Evolutionary conservation across 2,329 filamentous ascomycete genomes (phyloP).

Genomic region (Cytospora mali): DNA sequence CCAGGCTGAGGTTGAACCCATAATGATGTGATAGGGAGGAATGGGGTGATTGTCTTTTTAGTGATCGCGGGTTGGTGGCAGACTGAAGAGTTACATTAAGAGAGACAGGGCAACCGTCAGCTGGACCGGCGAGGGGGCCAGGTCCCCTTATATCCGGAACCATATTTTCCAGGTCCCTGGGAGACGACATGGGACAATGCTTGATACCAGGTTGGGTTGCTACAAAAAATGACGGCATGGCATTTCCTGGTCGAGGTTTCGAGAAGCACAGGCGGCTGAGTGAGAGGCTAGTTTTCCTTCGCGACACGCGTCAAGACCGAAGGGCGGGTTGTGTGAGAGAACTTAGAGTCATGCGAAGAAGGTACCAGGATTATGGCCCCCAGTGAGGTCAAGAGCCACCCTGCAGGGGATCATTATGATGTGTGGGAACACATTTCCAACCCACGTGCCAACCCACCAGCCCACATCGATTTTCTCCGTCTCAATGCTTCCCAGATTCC

Average conservation of each 20-base stretch:
- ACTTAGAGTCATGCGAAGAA: not conserved
- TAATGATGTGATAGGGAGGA: not conserved
- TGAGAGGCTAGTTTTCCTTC: not conserved
- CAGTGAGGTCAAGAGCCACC: no score
- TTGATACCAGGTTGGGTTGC: not conserved
- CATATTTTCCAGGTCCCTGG: not conserved
- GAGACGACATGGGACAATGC: not conserved
- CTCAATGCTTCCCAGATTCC: not conserved
- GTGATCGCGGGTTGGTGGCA: no score
- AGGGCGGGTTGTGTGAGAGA: not conserved
- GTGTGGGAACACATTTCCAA: no score
- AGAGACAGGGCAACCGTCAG: not conserved
- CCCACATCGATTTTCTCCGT: no score
- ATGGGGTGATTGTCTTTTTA: not conserved
- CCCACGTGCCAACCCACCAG: no score
- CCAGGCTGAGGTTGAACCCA: slow-evolving; percentile 3
- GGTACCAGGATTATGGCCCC: no score
- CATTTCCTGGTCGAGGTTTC: not conserved
- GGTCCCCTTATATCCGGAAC: not conserved
- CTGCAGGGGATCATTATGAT: no score
- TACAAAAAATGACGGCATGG: not conserved
- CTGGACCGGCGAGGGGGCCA: not conserved
- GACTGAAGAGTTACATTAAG: not conserved
- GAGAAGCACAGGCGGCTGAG: not conserved
- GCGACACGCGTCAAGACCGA: not conserved